Percentiles rank a stretch among this genome's conserved stretches.
These are phyloP conservation scores for Heimioporus sp. DNA, from an alignment of 768 basidiomycete genomes.

Conservation along the genomic window DNA sequence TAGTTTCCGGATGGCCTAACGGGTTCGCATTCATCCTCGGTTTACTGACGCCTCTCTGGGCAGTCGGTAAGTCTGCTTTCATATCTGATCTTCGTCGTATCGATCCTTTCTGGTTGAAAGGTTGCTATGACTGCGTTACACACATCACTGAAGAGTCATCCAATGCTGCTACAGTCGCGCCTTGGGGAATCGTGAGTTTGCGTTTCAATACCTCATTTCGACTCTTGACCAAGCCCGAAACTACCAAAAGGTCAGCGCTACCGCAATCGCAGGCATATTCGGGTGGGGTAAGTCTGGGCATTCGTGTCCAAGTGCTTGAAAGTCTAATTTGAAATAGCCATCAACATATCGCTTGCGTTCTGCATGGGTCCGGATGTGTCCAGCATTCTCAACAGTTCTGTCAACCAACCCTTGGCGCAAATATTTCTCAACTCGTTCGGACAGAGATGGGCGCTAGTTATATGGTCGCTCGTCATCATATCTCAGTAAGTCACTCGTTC, in stretches of 20 bases:
- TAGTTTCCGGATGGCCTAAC: constrained; percentile 41
- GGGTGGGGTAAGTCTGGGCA: constrained; percentile 38
- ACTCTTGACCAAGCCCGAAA: background rate
- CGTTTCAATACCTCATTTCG: background rate
- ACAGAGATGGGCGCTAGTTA: constrained; percentile 37
- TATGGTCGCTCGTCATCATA: constrained; percentile 54
- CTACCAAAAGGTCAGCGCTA: constrained; percentile 28
- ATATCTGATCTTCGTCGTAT: background rate
- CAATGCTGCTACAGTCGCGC: constrained; percentile 53
- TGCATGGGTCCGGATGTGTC: constrained; percentile 53
- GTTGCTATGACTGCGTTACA: constrained; percentile 45
- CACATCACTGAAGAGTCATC: constrained; percentile 53
- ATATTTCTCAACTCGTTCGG: constrained; percentile 42
- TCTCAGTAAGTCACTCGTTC: constrained; percentile 34
- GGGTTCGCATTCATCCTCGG: constrained; percentile 46
- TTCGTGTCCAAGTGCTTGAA: background rate
- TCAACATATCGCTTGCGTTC: constrained; percentile 52
- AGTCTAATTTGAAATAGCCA: constrained; percentile 23
- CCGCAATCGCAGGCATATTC: constrained; percentile 42
- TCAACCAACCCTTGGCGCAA: constrained; percentile 43
- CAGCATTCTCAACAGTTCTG: constrained; percentile 29
- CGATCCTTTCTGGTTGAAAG: constrained; percentile 11
- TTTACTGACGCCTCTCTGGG: constrained; percentile 47
- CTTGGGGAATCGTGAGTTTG: constrained; percentile 52
- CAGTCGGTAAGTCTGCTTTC: constrained; percentile 27